Evolutionary conservation across 495 filamentous ascomycete species (phyloP).

Genomic region (Tuber calosporum): DNA sequence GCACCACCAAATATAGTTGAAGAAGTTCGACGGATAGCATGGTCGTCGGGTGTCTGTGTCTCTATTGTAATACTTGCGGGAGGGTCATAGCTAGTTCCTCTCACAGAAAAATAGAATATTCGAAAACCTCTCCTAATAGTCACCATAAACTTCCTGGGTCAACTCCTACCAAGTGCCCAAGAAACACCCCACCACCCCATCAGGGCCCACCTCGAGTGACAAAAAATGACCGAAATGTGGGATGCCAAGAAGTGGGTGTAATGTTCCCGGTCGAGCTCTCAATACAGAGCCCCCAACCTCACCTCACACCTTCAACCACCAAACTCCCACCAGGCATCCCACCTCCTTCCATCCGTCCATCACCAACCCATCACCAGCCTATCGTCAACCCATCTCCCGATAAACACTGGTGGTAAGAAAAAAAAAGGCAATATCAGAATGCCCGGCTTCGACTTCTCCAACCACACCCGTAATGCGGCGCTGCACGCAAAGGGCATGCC

Average conservation of each 20-base stretch:
- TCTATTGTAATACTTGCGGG: no score
- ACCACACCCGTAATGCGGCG: slow-evolving; percentile 95
- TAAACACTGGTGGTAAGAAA: not conserved
- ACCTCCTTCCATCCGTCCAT: not conserved
- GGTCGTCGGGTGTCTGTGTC: no score
- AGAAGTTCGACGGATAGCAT: not conserved
- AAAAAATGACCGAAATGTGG: not conserved
- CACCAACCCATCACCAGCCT: not conserved
- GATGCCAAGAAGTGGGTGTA: not conserved
- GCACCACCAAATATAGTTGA: no score
- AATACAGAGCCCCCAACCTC: not conserved
- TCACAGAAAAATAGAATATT: no score
- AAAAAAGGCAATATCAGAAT: slow-evolving; percentile 46
- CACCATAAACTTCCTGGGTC: no score
- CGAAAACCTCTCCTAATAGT: no score
- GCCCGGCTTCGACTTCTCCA: slow-evolving; percentile 99
- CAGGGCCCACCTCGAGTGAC: not conserved
- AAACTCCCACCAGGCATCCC: not conserved
- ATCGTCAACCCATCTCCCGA: not conserved
- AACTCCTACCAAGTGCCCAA: not conserved
- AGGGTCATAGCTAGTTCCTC: no score
- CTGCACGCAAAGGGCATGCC: slow-evolving; percentile 89
- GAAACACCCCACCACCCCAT: not conserved
- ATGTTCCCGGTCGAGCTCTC: not conserved
- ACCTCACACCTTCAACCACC: not conserved